phyloP scores from a whole-genome alignment of 345 rosid genomes.

The Draba incana region DNA sequence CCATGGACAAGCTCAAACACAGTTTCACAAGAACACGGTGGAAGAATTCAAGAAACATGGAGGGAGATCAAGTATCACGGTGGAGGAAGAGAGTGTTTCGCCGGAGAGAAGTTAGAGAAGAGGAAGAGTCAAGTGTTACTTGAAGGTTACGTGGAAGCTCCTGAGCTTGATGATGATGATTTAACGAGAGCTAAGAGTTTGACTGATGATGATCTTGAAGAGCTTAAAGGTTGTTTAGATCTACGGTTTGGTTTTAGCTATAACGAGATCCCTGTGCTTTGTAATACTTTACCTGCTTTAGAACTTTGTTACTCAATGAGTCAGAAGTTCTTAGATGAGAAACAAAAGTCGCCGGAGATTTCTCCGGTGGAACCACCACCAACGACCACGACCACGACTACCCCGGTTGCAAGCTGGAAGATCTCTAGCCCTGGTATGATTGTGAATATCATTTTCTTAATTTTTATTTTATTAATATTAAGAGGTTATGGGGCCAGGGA shows the following conservation, averaged over 20 bases:
- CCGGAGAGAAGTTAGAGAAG: slow-evolving; percentile 48
- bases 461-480: too few species aligned
- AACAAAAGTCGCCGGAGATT: slow-evolving; percentile 46
- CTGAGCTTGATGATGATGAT: slow-evolving; percentile 51
- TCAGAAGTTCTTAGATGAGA: slow-evolving; percentile 79
- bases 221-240: slow-evolving; percentile 91
- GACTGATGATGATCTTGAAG: slow-evolving; percentile 90
- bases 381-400: slow-evolving; percentile 41
- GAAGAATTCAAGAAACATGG: slow-evolving; percentile 38
- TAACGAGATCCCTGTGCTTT: slow-evolving; percentile 95
- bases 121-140: slow-evolving; percentile 82
- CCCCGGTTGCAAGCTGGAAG: slow-evolving; percentile 81
- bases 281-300: slow-evolving; percentile 89
- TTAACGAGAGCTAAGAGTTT: slow-evolving; percentile 78
- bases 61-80: slow-evolving; percentile 3
- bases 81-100: background rate
- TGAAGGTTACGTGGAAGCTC: slow-evolving; percentile 65
- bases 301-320: slow-evolving; percentile 95
- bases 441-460: background rate
- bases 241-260: slow-evolving; percentile 91
- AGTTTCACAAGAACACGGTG: background rate
- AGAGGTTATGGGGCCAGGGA: too few species aligned
- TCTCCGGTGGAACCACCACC: slow-evolving; percentile 22
- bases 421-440: slow-evolving; percentile 86
- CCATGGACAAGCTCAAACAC: slow-evolving; percentile 35